A percentile compares a stretch with the other conserved stretches of the same genome.
Conservation (phyloP, 2,329 filamentous ascomycete species). For the Lasiodiplodia gonubiensis region DNA sequence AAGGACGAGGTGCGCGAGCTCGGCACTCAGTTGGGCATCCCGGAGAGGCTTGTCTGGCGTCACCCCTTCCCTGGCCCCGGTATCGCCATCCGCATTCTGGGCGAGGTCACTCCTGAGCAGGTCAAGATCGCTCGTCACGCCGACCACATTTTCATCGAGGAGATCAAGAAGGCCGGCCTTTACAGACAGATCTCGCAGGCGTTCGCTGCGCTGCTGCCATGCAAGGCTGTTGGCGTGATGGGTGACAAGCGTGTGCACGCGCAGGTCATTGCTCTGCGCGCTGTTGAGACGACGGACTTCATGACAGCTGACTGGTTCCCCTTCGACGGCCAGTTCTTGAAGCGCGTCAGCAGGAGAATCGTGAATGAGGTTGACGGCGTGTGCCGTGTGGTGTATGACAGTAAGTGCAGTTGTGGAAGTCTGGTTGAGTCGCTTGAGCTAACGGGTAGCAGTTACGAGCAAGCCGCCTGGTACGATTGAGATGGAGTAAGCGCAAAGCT, state of each 20-base stretch:
- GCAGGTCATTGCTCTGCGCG: constrained; percentile 66
- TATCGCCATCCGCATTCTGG: constrained; percentile 79
- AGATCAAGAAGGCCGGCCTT: constrained; percentile 73
- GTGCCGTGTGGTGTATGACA: constrained; percentile 72
- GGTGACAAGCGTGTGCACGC: constrained; percentile 73
- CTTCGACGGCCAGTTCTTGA: constrained; percentile 69
- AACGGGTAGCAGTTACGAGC: constrained; percentile 57
- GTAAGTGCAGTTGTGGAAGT: constrained; percentile 48
- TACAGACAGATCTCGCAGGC: constrained; percentile 75
- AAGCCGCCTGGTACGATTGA: constrained; percentile 77
- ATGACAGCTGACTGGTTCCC: constrained; percentile 77
- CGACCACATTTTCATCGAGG: constrained; percentile 77
- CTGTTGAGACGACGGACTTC: constrained; percentile 69
- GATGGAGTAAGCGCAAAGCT: constrained; percentile 63
- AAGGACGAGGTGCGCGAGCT: constrained; percentile 80
- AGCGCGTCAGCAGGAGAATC: constrained; percentile 69
- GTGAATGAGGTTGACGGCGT: constrained; percentile 78
- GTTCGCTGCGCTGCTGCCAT: constrained; percentile 70
- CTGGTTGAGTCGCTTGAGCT: constrained; percentile 13
- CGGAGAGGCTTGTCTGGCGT: constrained; percentile 76
- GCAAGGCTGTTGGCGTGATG: constrained; percentile 70
- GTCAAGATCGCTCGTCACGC: constrained; percentile 80
- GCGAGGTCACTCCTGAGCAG: constrained; percentile 80
- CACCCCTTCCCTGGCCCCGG: constrained; percentile 80
- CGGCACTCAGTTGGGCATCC: constrained; percentile 72